These are phyloP conservation scores for Zea luxurians DNA, from an alignment of 176 grass and related monocot genomes.

Conservation along the genomic window DNA sequence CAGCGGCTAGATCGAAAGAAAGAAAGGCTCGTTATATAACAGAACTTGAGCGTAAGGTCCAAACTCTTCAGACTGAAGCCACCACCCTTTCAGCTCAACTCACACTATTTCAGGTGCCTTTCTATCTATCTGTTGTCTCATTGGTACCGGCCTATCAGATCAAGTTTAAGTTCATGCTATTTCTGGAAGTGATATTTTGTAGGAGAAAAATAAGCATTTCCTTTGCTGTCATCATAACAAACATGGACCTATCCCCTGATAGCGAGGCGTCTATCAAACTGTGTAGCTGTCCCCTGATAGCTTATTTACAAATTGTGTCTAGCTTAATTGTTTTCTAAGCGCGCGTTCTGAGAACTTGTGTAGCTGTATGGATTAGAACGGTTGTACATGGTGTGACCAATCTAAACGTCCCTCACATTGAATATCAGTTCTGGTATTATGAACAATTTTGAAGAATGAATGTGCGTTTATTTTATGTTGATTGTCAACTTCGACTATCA, in stretches of 20 bases:
- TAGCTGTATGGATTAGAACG: conserved; percentile 26
- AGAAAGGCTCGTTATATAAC: conserved; percentile 96
- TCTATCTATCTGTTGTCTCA: conserved; percentile 9
- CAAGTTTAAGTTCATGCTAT: conserved; percentile 28
- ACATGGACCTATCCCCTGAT: conserved; percentile 1
- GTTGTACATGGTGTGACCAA: conserved; percentile 40
- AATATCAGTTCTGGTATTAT: conserved; percentile 13
- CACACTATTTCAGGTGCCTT: conserved; percentile 84
- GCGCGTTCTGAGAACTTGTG: conserved; percentile 24
- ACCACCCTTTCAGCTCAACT: conserved; percentile 97
- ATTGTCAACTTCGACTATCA: conserved; percentile 34
- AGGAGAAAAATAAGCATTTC: conserved; percentile 25
- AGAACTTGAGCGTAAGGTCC: conserved; percentile 96
- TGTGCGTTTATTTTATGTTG: conserved; percentile 5
- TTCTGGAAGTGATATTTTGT: not conserved
- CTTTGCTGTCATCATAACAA: conserved; percentile 1
- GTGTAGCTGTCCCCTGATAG: no score
- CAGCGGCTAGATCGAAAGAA: conserved; percentile 97
- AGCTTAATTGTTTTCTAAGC: conserved; percentile 6
- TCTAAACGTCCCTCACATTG: conserved; percentile 25
- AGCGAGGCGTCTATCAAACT: not conserved
- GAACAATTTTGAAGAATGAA: conserved; percentile 38
- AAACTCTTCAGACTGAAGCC: conserved; percentile 99
- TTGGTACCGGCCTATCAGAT: conserved; percentile 30
- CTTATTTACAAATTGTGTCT: conserved; percentile 28